Conservation (phyloP, 2,329 filamentous ascomycete genomes). For the Epichloe festucae region DNA sequence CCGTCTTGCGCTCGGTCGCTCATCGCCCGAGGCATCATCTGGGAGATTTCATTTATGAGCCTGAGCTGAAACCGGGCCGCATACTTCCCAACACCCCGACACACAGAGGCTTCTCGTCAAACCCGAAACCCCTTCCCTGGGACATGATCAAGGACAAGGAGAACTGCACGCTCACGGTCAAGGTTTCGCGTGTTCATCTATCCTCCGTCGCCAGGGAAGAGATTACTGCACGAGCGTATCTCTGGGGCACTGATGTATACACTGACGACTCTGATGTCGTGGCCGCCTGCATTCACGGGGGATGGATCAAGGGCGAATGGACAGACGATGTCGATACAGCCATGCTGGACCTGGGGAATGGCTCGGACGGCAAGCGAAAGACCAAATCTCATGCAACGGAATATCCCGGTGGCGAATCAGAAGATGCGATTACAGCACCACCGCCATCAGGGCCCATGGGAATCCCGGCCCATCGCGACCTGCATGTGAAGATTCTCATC, state of each 20-base stretch:
- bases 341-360: constrained; percentile 45
- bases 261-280: constrained; percentile 92
- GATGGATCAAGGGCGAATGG: constrained; percentile 87
- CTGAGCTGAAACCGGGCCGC: constrained; percentile 44
- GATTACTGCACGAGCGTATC: constrained; percentile 63
- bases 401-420: constrained; percentile 22
- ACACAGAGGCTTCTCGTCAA: constrained; percentile 34
- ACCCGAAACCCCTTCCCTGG: constrained; percentile 61
- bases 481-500: constrained; percentile 78
- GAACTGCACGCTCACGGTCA: constrained; percentile 83
- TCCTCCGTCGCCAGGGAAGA: constrained; percentile 59
- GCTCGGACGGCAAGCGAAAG: constrained; percentile 19
- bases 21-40: constrained; percentile 65
- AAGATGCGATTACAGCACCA: constrained; percentile 37
- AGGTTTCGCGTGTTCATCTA: constrained; percentile 71
- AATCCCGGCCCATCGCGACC: constrained; percentile 56
- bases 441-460: constrained; percentile 48
- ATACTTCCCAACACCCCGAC: constrained; percentile 28
- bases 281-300: constrained; percentile 88
- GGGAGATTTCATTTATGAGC: constrained; percentile 71
- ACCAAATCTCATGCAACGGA: constrained; percentile 17
- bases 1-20: constrained; percentile 59
- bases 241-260: constrained; percentile 93
- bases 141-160: constrained; percentile 61
- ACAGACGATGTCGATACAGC: constrained; percentile 59